phyloP scores from a whole-genome alignment of 306 rosid genomes.

The Fragaria nilgerrensis region DNA sequence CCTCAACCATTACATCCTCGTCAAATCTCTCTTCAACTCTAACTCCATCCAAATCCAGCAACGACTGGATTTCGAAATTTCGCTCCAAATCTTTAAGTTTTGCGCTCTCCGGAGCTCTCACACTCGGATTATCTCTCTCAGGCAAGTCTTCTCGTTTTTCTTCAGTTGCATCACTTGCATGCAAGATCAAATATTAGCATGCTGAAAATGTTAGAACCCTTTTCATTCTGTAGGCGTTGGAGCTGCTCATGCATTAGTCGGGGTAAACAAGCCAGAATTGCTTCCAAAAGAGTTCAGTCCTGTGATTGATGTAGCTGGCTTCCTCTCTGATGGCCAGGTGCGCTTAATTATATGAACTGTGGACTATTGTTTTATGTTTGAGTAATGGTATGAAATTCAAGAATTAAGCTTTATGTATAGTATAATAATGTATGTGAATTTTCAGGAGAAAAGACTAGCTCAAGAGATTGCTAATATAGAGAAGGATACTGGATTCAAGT shows the following conservation, averaged over 20 bases:
- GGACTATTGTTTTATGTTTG: background rate
- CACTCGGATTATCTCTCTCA: constrained; percentile 58
- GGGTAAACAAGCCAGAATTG: constrained; percentile 90
- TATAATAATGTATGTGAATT: constrained; percentile 10
- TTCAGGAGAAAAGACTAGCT: constrained; percentile 71
- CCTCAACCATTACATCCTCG: constrained; percentile 27
- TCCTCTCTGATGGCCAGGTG: constrained; percentile 96
- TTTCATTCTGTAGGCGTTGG: constrained; percentile 38
- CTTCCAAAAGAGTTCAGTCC: constrained; percentile 78
- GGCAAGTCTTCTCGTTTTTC: constrained; percentile 30
- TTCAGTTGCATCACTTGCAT: background rate
- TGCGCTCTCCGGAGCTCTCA: constrained; percentile 63
- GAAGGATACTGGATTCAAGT: constrained; percentile 74
- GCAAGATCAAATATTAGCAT: background rate
- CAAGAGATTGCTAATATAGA: constrained; percentile 73
- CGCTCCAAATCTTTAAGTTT: constrained; percentile 49
- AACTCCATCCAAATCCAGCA: constrained; percentile 18
- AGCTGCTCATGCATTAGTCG: constrained; percentile 67
- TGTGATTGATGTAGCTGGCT: constrained; percentile 96
- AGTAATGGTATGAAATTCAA: background rate
- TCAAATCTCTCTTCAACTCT: constrained; percentile 31
- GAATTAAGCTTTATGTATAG: background rate
- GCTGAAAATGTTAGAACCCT: background rate
- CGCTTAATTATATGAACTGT: constrained; percentile 5
- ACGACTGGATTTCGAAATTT: constrained; percentile 24